Evolutionary conservation across 306 rosid genomes (phyloP).

Genomic region (Gynostemma pentaphyllum): DNA sequence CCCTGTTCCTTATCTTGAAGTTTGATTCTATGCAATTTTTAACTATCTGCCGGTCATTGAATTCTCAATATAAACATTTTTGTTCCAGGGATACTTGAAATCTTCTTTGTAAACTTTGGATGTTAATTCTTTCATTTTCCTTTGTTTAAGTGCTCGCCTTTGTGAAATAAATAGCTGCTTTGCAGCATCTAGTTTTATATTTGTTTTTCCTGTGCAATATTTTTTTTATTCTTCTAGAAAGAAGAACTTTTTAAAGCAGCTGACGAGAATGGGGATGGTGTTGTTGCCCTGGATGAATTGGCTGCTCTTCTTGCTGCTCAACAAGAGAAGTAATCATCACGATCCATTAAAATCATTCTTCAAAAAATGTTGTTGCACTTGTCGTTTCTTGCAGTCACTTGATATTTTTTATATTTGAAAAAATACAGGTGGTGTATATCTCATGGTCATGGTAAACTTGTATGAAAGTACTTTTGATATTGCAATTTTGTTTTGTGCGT

Average conservation of each 20-base stretch:
- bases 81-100: not conserved
- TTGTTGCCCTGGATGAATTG: slow-evolving; percentile 85
- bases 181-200: slow-evolving; percentile 1
- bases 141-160: not conserved
- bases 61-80: not conserved
- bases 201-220: slow-evolving; percentile 13
- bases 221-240: slow-evolving; percentile 49
- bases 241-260: slow-evolving; percentile 88
- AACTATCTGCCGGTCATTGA: not conserved
- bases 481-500: not conserved
- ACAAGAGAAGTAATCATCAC: slow-evolving; percentile 91
- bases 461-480: not conserved
- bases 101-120: not conserved
- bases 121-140: not conserved
- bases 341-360: slow-evolving; percentile 13
- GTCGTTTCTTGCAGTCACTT: slow-evolving; percentile 6
- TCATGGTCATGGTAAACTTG: not conserved
- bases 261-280: slow-evolving; percentile 80
- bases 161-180: not conserved
- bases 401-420: not conserved
- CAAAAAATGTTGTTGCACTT: not conserved
- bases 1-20: not conserved
- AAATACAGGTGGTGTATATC: not conserved
- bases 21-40: not conserved
- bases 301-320: slow-evolving; percentile 77